Base-by-base conservation (phyloP, 768 basidiomycete species). In the Termitomyces heimii region DNA sequence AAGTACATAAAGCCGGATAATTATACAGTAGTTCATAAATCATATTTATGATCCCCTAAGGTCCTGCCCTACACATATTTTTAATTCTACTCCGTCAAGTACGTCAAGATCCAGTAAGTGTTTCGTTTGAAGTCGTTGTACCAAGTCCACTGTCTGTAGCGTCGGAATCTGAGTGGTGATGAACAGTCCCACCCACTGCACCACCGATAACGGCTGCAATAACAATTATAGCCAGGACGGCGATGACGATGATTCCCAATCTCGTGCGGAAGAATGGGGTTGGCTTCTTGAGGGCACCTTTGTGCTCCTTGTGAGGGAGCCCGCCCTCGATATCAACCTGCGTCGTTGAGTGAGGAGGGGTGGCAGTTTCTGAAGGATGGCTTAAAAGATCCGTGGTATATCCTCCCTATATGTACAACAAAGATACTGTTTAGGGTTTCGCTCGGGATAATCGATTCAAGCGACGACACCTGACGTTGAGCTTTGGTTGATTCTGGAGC, bases 171-270 rank as follows among this genome's bases (percentile, higher is more conserved):
- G n/a, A n/a, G 29, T 61, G 59, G 22, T 55, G 55, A 37, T 43
- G 40, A 28, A 13, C 34, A 13, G 77, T 77, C 12, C 77, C 84
- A 22, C 82, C 85, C 1, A 84, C 84, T 0, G 75, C 83, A 22
- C 83, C 85, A 0, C 83, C 85, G 8, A 86, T 75, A 2, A 80
- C 71, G 1, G 76, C 84, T 1, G 70, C 83, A 43, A 85, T 53
- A 51, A 82, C 58, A 29, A 82, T 62, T 42, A 84, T 29, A 2
- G 62, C 66, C 16, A 70, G 61, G 52, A 82, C 42, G 54, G 67
- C 57, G 18, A 80, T 64, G 54, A 68, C 62, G 39, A 81, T 66
- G 7, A 75, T 69, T 8, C 81, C 81, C 18, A 72, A 77, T 31
- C 63, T 75, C 24, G 70, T 80, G 51, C 77, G 74, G 73, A 79